A percentile compares a stretch with the other conserved stretches of the same genome.
phyloP scores from a whole-genome alignment of 805 yeast species.

The Candida tallmaniae region DNA sequence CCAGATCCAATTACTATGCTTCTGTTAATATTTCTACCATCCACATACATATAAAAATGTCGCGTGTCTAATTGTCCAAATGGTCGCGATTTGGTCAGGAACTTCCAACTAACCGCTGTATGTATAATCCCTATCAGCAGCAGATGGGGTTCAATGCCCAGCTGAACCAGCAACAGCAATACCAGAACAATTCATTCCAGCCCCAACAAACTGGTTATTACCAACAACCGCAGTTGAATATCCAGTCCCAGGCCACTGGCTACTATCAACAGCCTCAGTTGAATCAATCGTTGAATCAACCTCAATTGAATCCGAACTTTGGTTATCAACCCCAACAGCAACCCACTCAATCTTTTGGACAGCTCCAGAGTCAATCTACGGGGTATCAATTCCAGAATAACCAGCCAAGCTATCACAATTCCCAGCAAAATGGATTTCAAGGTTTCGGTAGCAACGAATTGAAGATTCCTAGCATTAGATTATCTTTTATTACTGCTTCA shows the following conservation, averaged over 20 bases:
- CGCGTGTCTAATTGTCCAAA: too few relatives aligned
- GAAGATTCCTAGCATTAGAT: constrained; percentile 69
- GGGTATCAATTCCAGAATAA: constrained; percentile 17
- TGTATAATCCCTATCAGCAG: constrained; percentile 17
- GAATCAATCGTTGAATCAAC: constrained; percentile 1
- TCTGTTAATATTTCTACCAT: too few relatives aligned
- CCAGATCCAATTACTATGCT: too few relatives aligned
- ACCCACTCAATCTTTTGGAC: constrained; percentile 2
- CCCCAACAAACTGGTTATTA: constrained; percentile 12
- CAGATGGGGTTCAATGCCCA: constrained; percentile 4
- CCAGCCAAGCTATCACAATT: constrained; percentile 17
- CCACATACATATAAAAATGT: too few relatives aligned
- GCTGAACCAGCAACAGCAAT: not conserved
- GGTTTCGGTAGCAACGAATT: constrained; percentile 28
- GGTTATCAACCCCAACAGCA: not conserved
- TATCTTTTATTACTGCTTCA: constrained; percentile 76
- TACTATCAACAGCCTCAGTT: constrained; percentile 16
- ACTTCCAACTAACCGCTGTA: too few relatives aligned
- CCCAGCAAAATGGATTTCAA: not conserved
- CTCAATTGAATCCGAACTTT: too few relatives aligned
- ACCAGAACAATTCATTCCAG: constrained; percentile 7
- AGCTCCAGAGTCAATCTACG: constrained; percentile 19
- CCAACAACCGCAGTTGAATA: constrained; percentile 29
- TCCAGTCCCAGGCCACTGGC: constrained; percentile 22
- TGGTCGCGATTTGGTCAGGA: too few relatives aligned